Evolutionary conservation across 495 filamentous ascomycete genomes (phyloP), one percentile per base, ranked within the genome.

Genomic region (Haplographium delicatum): DNA sequence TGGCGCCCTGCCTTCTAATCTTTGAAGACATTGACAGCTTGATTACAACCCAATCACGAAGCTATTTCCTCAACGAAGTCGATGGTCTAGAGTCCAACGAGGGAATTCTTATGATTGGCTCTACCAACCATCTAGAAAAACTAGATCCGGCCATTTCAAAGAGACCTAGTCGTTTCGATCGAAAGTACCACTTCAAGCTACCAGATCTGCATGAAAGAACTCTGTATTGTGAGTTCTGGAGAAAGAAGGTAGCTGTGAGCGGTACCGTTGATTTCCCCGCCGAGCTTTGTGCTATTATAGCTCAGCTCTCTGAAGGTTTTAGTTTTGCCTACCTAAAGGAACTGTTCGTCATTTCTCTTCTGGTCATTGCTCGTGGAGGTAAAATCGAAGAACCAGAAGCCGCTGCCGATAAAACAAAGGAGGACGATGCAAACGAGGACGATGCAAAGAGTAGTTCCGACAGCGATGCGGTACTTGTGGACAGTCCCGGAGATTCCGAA

Each of bases 61-160:
- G 71, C 47, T 86, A 82, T 63, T 86, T 87, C 60, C 68, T 87
- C 27, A 86, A 86, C 56, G 80, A 86, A 56, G 73, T 86, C 3
- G 83, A 86, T 56, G 84, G 83, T 1, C 63, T 86, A 22, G 79
- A 79, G 53, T 72, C 67, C 52, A 85, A 85, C 53, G 74, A 84
- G 56, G 82, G 81, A 34, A 80, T 84, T 46, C 70, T 84, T 53
- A 82, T 84, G 64, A 62, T 85, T 27, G 82, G 75, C 4, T 76
- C 68, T 37, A 84, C 81, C 8, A 85, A 85, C 56, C 71, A 84
- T 53, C 54, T 81, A 2, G 78, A 78, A 1, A 65, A 62, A 1
- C 63, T 83, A 4, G 82, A 85, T 47, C 73, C 80, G 0, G 81
- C 78, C 8, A 74, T 85, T 31, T 71, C 79, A 47, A 81, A 80